A percentile compares a stretch with the other conserved stretches of the same genome.
These are phyloP conservation scores for Tremella mesenterica DNA, from an alignment of 768 basidiomycete genomes.

Conservation along the genomic window DNA sequence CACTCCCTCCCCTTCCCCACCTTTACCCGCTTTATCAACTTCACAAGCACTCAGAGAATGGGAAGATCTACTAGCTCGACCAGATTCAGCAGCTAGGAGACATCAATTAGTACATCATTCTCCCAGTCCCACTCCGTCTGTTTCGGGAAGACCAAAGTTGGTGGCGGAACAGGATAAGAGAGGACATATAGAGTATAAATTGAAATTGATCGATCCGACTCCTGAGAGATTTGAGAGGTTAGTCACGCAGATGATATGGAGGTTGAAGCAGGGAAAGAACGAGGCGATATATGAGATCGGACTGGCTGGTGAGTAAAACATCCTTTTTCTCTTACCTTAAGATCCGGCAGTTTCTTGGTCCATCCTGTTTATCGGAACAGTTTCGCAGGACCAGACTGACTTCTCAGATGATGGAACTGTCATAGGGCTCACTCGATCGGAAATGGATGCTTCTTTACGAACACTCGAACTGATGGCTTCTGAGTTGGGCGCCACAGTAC, in stretches of 20 bases:
- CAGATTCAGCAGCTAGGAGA: constrained; percentile 11
- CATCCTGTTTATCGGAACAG: background rate
- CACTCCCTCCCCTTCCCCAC: constrained; percentile 5
- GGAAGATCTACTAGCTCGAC: constrained; percentile 18
- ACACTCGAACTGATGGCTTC: constrained; percentile 91
- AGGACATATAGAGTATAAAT: constrained; percentile 91
- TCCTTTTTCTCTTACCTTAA: background rate
- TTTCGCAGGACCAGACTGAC: background rate
- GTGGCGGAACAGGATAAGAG: constrained; percentile 45
- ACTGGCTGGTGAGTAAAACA: constrained; percentile 51
- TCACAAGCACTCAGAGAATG: constrained; percentile 27
- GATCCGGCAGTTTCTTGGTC: background rate
- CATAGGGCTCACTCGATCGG: constrained; percentile 61
- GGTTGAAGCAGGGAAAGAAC: constrained; percentile 73
- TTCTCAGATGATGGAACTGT: constrained; percentile 72
- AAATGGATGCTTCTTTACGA: constrained; percentile 71
- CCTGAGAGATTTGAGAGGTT: constrained; percentile 52
- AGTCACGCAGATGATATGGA: constrained; percentile 93
- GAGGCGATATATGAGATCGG: constrained; percentile 70
- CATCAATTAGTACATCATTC: constrained; percentile 19
- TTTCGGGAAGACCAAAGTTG: constrained; percentile 17
- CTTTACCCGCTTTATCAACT: constrained; percentile 5
- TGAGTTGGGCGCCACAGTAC: constrained; percentile 84
- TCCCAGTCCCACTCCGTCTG: background rate
- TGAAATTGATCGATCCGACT: constrained; percentile 69